Base-by-base conservation (phyloP, 179 eudicot species). In the Beta macrorhiza region DNA sequence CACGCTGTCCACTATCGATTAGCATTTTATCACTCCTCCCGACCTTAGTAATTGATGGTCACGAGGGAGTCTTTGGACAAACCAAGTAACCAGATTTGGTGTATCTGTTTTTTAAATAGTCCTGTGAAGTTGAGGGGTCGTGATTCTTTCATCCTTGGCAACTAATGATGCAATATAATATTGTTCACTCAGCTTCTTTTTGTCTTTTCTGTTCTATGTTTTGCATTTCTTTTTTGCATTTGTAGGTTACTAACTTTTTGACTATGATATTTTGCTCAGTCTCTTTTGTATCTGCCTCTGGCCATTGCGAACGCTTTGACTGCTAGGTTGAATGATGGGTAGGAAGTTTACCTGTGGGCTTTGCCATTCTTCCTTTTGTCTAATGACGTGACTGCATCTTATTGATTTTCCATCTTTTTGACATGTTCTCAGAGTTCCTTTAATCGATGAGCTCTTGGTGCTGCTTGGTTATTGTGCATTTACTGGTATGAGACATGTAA, bases 281-380 rank as follows among this genome's bases (percentile, higher is more conserved):
- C 97, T 37, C 86, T 97, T 77, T 74, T 94, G 79, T 94, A 87
- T 91, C 93, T 97, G 67, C 99, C 99, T 32, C 86, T 94, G 37
- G 99, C 97, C 83, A 91, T 97, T 89, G 99, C 98, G 70, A 97
- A 97, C 83, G 85, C 91, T 76, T 89, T 97, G 87, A 94, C 98
- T 78, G 95, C 99, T 79, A 88, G 89, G 81, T 89, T 97, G 71
- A 97, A 94, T 86, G 93, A 91, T 51, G 99, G 99, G 99, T 97
- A 86, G 61, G 78, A 86, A 81, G 57, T 78, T 61, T 51, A 51
- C 53, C 73, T 13, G 52, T 65, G 14, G 47, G 14, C 25, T 47
- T 74, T 56, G 1, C 17, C 74, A 29, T 59, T 59, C 61, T 45
- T 2, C 4, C 74, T 25, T 10, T 15, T 51, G 45, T 49, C 25